These are phyloP conservation scores for Strigomonas oncopelti DNA, from an alignment of 208 protist species.

Conservation along the genomic window DNA sequence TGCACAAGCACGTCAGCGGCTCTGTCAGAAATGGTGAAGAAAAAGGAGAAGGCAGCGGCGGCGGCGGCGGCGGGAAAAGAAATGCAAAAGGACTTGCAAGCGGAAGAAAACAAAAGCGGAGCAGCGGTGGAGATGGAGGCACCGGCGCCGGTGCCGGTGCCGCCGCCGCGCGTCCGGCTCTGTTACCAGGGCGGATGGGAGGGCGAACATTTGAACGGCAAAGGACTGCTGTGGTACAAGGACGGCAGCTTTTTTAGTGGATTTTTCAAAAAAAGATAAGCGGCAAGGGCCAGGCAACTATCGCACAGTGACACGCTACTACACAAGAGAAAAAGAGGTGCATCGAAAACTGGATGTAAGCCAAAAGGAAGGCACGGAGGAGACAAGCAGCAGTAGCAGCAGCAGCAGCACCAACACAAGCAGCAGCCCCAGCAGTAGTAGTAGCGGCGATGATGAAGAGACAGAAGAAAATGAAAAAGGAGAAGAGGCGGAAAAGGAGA, in stretches of 20 bases:
- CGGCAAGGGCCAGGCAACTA: conserved; percentile 69
- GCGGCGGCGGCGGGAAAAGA: background rate
- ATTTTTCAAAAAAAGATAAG: conserved; percentile 50
- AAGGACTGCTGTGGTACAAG: conserved; percentile 75
- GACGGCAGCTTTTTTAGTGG: conserved; percentile 85
- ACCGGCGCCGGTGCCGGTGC: background rate
- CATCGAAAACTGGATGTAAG: too few relatives aligned
- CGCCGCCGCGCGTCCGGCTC: background rate
- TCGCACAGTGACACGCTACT: conserved; percentile 35
- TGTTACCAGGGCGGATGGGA: conserved; percentile 90
- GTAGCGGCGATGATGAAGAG: too few relatives aligned
- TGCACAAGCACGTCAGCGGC: background rate
- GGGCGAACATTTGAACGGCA: conserved; percentile 74
- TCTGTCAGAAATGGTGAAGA: background rate
- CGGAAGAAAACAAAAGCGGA: background rate
- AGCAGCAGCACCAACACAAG: too few relatives aligned
- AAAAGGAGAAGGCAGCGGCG: background rate
- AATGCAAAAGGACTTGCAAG: background rate
- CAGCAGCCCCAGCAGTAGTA: too few relatives aligned
- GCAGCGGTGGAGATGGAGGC: background rate
- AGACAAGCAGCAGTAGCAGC: too few relatives aligned
- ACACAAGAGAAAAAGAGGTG: too few relatives aligned
- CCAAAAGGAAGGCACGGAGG: too few relatives aligned
- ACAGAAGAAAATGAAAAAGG: too few relatives aligned
- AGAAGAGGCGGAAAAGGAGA: too few relatives aligned